These are phyloP conservation scores for Aspergillus sergii DNA, from an alignment of 2,329 filamentous ascomycete genomes.

Conservation along the genomic window DNA sequence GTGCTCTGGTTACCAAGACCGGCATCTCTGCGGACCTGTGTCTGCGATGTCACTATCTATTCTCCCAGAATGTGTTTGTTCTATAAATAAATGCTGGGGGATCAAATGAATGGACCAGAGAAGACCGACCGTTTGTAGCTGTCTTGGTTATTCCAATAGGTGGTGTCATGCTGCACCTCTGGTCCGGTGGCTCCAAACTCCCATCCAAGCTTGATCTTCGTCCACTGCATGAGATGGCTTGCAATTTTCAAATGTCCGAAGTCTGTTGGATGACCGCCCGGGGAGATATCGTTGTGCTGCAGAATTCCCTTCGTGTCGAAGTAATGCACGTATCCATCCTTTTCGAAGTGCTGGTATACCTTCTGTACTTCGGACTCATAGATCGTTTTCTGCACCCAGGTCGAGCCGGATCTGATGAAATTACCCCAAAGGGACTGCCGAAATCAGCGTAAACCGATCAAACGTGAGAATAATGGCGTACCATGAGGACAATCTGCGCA, in stretches of 20 bases:
- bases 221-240: constrained; percentile 60
- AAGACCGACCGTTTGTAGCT: constrained; percentile 34
- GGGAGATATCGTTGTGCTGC: constrained; percentile 63
- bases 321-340: constrained; percentile 28
- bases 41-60: background rate
- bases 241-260: constrained; percentile 63
- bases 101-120: background rate
- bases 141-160: constrained; percentile 56
- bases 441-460: constrained; percentile 4
- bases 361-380: constrained; percentile 54
- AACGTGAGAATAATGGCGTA: constrained; percentile 11
- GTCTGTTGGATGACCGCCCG: constrained; percentile 62
- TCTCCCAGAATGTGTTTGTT: background rate
- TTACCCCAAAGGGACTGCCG: constrained; percentile 55
- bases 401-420: constrained; percentile 55
- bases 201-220: constrained; percentile 59
- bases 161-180: constrained; percentile 55
- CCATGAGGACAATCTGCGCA: constrained; percentile 46
- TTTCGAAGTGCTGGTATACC: constrained; percentile 21
- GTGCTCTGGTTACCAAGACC: background rate
- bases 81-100: background rate
- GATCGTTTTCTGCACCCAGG: constrained; percentile 50
- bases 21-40: background rate
- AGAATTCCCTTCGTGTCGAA: constrained; percentile 64
- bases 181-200: constrained; percentile 54